A percentile compares a stretch with the other conserved stretches of the same genome.
phyloP scores from a whole-genome alignment of 768 basidiomycete genomes.

The Tricholomella constricta region DNA sequence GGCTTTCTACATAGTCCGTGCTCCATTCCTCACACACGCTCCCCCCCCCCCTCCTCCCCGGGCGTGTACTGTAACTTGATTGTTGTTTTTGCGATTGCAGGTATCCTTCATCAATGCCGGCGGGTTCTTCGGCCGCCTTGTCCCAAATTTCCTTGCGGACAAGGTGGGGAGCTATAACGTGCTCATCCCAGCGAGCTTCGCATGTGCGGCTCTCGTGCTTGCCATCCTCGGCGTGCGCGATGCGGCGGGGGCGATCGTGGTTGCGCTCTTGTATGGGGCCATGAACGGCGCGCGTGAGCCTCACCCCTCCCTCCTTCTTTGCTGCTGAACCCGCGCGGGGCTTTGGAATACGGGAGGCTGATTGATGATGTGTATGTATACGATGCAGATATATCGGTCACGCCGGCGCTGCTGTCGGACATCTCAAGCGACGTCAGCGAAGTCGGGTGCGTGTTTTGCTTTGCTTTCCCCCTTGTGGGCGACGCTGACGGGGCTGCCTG shows the following conservation, averaged over 20 bases:
- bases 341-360: no score
- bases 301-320: not conserved
- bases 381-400: slow-evolving; percentile 17
- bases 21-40: slow-evolving; percentile 5
- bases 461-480: not conserved
- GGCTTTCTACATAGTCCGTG: slow-evolving; percentile 51
- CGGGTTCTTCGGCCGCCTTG: slow-evolving; percentile 52
- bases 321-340: no score
- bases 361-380: no score
- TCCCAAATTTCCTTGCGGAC: slow-evolving; percentile 60
- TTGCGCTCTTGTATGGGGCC: slow-evolving; percentile 54
- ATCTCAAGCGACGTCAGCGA: slow-evolving; percentile 15
- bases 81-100: no score
- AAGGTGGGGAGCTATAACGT: slow-evolving; percentile 51
- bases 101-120: slow-evolving; percentile 56
- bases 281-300: slow-evolving; percentile 55
- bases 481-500: not conserved
- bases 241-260: slow-evolving; percentile 39
- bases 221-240: slow-evolving; percentile 44
- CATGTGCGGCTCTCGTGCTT: slow-evolving; percentile 46
- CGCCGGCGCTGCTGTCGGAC: slow-evolving; percentile 17
- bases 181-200: slow-evolving; percentile 43
- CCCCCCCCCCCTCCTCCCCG: not conserved
- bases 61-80: no score
- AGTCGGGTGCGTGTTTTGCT: slow-evolving; percentile 11